Evolutionary conservation across 1,139 yeast genomes (phyloP).

Genomic region (Saccharomycopsis hybrid): DNA sequence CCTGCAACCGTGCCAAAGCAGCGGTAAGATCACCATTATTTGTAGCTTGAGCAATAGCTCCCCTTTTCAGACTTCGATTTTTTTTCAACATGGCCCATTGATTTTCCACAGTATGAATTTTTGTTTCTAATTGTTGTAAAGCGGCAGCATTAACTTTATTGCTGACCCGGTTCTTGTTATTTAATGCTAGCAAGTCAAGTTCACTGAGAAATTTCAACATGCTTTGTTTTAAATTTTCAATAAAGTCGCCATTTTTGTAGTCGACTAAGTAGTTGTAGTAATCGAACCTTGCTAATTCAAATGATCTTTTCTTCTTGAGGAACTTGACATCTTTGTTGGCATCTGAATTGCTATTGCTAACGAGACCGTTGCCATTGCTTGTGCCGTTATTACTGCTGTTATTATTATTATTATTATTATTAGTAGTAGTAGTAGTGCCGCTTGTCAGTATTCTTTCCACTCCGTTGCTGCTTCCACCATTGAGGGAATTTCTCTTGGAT

Average conservation of each 20-base stretch:
- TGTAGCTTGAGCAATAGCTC: background rate
- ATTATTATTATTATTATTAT: background rate
- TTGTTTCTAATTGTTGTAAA: background rate
- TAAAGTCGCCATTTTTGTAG: conserved; percentile 24
- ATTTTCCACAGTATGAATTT: background rate
- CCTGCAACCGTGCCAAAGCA: too few species aligned
- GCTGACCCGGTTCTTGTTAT: background rate
- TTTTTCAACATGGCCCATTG: background rate
- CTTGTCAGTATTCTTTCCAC: background rate
- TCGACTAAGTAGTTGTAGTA: conserved; percentile 61
- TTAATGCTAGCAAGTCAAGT: background rate
- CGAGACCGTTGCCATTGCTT: background rate
- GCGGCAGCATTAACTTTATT: background rate
- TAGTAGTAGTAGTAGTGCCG: background rate
- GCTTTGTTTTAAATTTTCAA: conserved; percentile 7
- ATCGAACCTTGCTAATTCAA: conserved; percentile 66
- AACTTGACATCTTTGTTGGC: conserved; percentile 50
- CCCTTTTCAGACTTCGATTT: background rate
- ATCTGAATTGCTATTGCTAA: background rate
- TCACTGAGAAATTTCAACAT: conserved; percentile 9
- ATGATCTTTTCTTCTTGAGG: conserved; percentile 49
- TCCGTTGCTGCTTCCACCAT: background rate
- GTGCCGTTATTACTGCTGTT: background rate
- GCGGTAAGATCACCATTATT: background rate
- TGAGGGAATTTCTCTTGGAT: conserved; percentile 6